Evolutionary conservation across 139 green algal species (phyloP), one percentile per base, ranked within the genome.

Genomic region (Picochlorum sp.): DNA sequence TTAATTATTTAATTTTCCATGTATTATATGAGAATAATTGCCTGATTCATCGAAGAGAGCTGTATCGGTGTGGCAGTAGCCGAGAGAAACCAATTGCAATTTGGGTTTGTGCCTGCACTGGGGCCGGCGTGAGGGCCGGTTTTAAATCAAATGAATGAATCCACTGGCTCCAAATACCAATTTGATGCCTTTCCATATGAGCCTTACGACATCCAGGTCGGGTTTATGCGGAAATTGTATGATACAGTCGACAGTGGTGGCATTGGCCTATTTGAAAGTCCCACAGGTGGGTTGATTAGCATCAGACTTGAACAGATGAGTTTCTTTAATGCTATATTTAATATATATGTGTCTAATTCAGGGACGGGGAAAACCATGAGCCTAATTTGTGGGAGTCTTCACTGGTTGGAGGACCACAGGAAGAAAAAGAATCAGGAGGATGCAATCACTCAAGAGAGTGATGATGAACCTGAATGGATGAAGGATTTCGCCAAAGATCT

Each of bases 281-380:
- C 92, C 4, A 98, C 92, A 75, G 90, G 47, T 54, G n/a, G 11
- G 47, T 26, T 9, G 47, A 54, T 54, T 20, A 26, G 47, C 8
- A 26, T 54, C 47, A 10, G 6, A 20, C 1, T 26, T 54, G 8
- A 2, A 88, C 85, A 55, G 26, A 44, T 38, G 11, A 23, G 3
- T 16, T 55, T 52, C 4, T 20, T 49, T 23, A 23, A 23, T 8
- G 57, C 2, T 34, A 47, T 30, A 1, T 4, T 10, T 66, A 61
- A 75, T 86, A 88, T 13, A 54, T 20, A 13, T 10, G 2, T 26
- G n/a, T 13, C 47, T 21, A 4, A 9, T 54, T 10, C 47, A 54
- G 47, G 90, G 44, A 95, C 88, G 2, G 88, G 91, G 45, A 97
- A 97, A 66, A 97, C 91, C 10, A 81, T 97, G 23, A 95, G 85